Evolutionary conservation across 2,329 filamentous ascomycete species (phyloP).

Genomic region (Hortaea werneckii): DNA sequence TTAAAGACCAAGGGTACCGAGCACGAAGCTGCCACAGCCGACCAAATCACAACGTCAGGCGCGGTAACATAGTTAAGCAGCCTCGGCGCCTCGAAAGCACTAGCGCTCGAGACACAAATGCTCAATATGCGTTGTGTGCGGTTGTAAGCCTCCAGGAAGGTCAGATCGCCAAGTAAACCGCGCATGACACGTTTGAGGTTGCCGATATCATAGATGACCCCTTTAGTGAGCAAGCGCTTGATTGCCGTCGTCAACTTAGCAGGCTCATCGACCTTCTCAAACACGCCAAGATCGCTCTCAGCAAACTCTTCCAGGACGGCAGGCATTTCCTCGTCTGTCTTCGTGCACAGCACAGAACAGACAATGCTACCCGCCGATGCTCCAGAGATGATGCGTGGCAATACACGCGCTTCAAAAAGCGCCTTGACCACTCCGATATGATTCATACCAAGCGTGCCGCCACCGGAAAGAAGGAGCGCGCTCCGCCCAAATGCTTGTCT

Average conservation of each 20-base stretch:
- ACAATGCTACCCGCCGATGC: constrained; percentile 84
- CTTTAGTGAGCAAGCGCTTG: constrained; percentile 59
- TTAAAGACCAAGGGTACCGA: constrained; percentile 58
- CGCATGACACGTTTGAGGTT: constrained; percentile 76
- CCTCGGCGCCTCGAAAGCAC: constrained; percentile 75
- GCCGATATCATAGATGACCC: constrained; percentile 72
- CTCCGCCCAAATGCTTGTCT: constrained; percentile 78
- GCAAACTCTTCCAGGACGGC: constrained; percentile 59
- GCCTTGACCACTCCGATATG: constrained; percentile 82
- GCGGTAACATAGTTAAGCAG: constrained; percentile 88
- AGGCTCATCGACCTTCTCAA: constrained; percentile 51
- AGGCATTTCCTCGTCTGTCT: constrained; percentile 69
- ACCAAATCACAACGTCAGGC: constrained; percentile 93
- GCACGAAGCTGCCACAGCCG: constrained; percentile 73
- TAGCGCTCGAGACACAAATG: constrained; percentile 83
- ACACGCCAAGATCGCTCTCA: constrained; percentile 71
- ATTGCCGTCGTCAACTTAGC: constrained; percentile 60
- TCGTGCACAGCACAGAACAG: constrained; percentile 64
- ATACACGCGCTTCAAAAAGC: constrained; percentile 61
- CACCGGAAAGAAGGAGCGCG: constrained; percentile 72
- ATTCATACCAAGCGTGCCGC: constrained; percentile 84
- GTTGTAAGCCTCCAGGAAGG: constrained; percentile 92
- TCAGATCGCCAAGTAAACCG: constrained; percentile 80
- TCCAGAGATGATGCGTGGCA: constrained; percentile 80
- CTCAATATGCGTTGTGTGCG: constrained; percentile 86